phyloP scores from a whole-genome alignment of 805 yeast genomes.

The Hanseniaspora guilliermondii region DNA sequence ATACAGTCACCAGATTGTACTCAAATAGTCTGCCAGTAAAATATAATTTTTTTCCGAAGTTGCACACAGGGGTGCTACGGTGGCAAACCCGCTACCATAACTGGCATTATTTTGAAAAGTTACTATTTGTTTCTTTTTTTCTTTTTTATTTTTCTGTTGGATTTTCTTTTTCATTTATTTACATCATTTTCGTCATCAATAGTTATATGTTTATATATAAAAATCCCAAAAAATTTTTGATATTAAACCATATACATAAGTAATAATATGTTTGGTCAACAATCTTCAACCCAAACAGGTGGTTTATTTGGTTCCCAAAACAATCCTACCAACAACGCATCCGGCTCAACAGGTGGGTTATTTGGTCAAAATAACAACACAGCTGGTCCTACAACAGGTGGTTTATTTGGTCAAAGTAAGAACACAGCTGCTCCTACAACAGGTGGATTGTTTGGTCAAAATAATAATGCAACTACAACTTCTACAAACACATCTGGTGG shows the following conservation, averaged over 20 bases:
- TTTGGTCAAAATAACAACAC: constrained; percentile 17
- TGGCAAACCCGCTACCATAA: neutral
- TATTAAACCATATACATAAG: constrained; percentile 28
- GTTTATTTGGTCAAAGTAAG: constrained; percentile 33
- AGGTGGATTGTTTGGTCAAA: constrained; percentile 27
- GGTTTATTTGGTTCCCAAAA: constrained; percentile 15
- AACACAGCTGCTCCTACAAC: constrained; percentile 14
- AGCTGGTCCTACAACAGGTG: constrained; percentile 26
- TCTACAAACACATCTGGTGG: constrained; percentile 15
- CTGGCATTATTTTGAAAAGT: too few species aligned
- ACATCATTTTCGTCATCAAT: neutral
- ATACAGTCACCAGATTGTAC: too few species aligned
- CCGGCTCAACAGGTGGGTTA: constrained; percentile 16
- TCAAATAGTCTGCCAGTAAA: too few species aligned
- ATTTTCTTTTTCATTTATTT: neutral
- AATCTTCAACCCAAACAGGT: constrained; percentile 16
- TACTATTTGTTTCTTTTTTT: neutral
- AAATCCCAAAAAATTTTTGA: constrained; percentile 24
- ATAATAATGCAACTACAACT: constrained; percentile 8
- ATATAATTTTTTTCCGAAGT: too few species aligned
- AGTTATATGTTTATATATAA: too few species aligned
- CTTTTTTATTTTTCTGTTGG: neutral
- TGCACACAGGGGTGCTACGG: too few species aligned
- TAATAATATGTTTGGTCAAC: constrained; percentile 28
- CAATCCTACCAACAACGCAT: constrained; percentile 20